Percentiles rank a stretch among this genome's conserved stretches.
phyloP scores from a whole-genome alignment of 169 alveolate species.

The Fabrea salina region DNA sequence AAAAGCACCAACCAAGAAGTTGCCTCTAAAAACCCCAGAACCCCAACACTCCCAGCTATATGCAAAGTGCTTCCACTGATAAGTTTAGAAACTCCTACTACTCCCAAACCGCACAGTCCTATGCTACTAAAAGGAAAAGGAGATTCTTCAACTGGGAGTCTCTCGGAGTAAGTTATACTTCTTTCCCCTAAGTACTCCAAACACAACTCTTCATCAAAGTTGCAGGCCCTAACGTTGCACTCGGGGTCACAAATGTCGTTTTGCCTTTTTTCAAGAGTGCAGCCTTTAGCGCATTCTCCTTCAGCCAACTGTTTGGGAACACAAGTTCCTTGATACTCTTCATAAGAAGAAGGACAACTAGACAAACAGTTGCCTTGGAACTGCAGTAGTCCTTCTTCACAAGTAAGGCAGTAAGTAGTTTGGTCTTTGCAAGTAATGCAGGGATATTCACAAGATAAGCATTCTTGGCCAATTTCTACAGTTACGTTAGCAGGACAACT shows the following conservation, averaged over 20 bases:
- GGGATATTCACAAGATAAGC: not conserved
- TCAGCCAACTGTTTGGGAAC: not conserved
- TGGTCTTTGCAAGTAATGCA: slow-evolving; percentile 11
- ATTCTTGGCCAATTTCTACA: not conserved
- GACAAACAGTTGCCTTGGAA: not conserved
- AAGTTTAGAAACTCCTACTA: slow-evolving; percentile 17
- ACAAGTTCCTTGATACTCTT: not conserved
- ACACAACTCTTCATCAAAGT: not conserved
- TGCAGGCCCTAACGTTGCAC: not conserved
- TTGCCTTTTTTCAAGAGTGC: not conserved
- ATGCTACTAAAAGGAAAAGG: slow-evolving; percentile 13
- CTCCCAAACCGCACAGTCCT: not conserved
- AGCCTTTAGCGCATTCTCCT: slow-evolving; percentile 1
- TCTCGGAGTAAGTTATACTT: not conserved
- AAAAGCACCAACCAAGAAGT: slow-evolving; percentile 24
- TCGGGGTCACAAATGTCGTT: slow-evolving; percentile 1
- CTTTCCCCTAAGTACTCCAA: not conserved
- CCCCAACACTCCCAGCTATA: not conserved
- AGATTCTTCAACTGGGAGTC: not conserved
- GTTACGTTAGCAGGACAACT: not conserved
- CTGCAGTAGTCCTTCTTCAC: not conserved
- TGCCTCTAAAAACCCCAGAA: not conserved
- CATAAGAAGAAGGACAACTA: slow-evolving; percentile 22
- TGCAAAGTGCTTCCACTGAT: not conserved
- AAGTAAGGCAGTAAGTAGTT: not conserved